phyloP scores from a whole-genome alignment of 108 stramenopile species.

The Cyclotella choctawhatcheeana region DNA sequence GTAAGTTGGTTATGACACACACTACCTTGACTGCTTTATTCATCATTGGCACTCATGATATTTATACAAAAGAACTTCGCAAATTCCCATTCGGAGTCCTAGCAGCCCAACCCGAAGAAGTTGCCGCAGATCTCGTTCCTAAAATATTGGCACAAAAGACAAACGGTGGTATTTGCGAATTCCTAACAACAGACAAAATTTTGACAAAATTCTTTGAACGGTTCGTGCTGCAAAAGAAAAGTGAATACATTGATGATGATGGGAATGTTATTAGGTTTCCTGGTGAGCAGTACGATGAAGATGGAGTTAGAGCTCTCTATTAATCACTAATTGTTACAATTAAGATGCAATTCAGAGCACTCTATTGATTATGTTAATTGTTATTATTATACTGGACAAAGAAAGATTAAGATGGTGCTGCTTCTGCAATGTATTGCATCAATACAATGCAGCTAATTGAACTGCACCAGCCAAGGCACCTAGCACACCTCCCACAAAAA shows the following conservation, averaged over 20 bases:
- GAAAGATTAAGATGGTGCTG: no score
- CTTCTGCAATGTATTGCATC: no score
- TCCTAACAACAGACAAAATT: conserved; percentile 88
- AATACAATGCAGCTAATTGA: conserved; percentile 55
- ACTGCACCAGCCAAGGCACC: conserved; percentile 80
- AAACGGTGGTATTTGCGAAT: conserved; percentile 86
- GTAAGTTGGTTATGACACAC: conserved; percentile 17
- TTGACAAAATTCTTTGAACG: conserved; percentile 89
- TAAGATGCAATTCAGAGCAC: no score
- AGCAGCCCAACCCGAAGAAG: conserved; percentile 91
- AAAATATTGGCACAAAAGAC: conserved; percentile 77
- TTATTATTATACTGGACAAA: no score
- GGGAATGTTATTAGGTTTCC: conserved; percentile 90
- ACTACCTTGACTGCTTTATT: neutral
- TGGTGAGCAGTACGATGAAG: conserved; percentile 85
- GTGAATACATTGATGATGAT: conserved; percentile 92
- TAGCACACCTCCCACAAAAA: conserved; percentile 88
- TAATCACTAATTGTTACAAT: no score
- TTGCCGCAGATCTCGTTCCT: conserved; percentile 90
- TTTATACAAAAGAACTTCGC: conserved; percentile 80
- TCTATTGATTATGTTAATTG: no score
- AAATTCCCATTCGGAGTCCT: conserved; percentile 94
- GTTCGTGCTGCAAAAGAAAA: conserved; percentile 88
- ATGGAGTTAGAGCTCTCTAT: conserved; percentile 84
- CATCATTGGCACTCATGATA: no score